Evolutionary conservation across 1,284 basidiomycete species (phyloP).

Genomic region (Puccinia triticina): DNA sequence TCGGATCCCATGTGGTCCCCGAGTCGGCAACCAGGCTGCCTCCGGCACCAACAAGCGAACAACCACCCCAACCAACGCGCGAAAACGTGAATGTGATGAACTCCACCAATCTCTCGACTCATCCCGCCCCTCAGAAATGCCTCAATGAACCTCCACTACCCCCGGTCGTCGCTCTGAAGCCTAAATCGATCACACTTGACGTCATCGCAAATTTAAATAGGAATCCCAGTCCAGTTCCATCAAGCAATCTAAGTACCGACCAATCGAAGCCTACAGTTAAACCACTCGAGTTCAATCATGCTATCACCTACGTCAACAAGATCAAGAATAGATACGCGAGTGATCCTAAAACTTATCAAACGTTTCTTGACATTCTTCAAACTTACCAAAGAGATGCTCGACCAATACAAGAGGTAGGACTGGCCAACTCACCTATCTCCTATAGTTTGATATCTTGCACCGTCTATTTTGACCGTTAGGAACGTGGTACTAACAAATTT

Average conservation of each 20-base stretch:
- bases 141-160: slow-evolving; percentile 15
- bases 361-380: slow-evolving; percentile 96
- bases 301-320: slow-evolving; percentile 97
- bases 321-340: slow-evolving; percentile 93
- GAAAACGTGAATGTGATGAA: slow-evolving; percentile 30
- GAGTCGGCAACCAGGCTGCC: neutral
- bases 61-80: slow-evolving; percentile 19
- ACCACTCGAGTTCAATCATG: slow-evolving; percentile 86
- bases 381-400: slow-evolving; percentile 94
- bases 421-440: slow-evolving; percentile 52
- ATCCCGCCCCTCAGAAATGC: neutral
- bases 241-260: slow-evolving; percentile 30
- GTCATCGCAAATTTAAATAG: slow-evolving; percentile 28
- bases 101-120: neutral
- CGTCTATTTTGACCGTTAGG: neutral
- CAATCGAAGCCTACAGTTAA: slow-evolving; percentile 44
- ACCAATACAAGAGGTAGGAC: slow-evolving; percentile 79
- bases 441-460: slow-evolving; percentile 26
- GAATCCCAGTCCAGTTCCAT: slow-evolving; percentile 39
- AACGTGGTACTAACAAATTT: slow-evolving; percentile 51
- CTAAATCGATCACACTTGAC: slow-evolving; percentile 37
- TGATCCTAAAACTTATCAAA: slow-evolving; percentile 94
- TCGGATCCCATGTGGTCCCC: slow-evolving; percentile 47
- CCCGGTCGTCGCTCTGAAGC: slow-evolving; percentile 18
- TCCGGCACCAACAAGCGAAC: slow-evolving; percentile 9